Base-by-base conservation (phyloP, 441 rosid genomes). In the Omphalea diandra region DNA sequence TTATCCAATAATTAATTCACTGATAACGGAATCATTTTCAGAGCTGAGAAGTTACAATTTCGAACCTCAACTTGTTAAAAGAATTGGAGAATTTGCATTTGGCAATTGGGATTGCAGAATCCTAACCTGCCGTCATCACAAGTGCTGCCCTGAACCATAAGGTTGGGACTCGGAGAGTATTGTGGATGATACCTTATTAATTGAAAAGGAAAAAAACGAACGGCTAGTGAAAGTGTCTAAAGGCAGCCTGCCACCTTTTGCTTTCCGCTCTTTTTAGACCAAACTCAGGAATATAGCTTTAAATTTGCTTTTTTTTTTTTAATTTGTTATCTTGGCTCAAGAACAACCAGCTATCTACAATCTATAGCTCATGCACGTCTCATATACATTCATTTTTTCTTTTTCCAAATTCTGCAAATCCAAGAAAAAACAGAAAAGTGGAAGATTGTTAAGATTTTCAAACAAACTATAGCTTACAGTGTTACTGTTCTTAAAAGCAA, bases 381-480 rank as follows among this genome's bases (percentile, higher is more conserved):
- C 53, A 72, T 67, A 4, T 53, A 36, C 74, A 17, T 41, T 4
- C 17, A 27, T 2, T 38, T 43, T 59, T 10, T 41, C 14, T 33
- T 43, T 46, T 44, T 29, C 10, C 75, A 68, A 67, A 66, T 75
- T 80, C 76, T 75, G 75, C 81, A 69, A 78, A 76, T 67, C 73
- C 84, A 78, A 75, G 74, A 63, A 75, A n/a, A 84, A 75, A 72
- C 56, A 70, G 38, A 40, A 36, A 76, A 83, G 88, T 71, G 72
- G 75, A 50, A 79, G 77, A 79, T 74, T 83, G 88, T 69, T 57
- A 64, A 73, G 83, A 75, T 81, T 84, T 86, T 85, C 89, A 88
- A 80, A 80, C 81, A 72, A 77, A 78, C 80, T 68, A 65, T 20
- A 32, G 3, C 9, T 58, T 41, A 46, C 33, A 27, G n/a, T 53